phyloP scores from a whole-genome alignment of 495 filamentous ascomycete genomes.

The Wilcoxina mikolae region DNA sequence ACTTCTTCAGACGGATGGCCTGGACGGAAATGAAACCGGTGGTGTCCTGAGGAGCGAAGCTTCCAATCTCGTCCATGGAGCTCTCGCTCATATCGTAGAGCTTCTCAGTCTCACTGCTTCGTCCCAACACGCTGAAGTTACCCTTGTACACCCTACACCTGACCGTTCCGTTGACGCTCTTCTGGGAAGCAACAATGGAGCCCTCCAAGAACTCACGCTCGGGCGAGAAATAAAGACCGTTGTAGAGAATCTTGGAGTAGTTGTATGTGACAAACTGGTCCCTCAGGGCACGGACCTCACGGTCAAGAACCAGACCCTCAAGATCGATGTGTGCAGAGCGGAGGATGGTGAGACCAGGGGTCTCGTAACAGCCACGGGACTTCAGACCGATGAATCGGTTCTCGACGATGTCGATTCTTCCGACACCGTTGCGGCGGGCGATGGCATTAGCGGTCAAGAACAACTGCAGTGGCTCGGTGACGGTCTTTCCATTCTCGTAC shows the following conservation, averaged over 20 bases:
- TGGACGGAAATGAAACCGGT: slow-evolving; percentile 69
- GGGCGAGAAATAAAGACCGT: slow-evolving; percentile 68
- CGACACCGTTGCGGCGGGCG: slow-evolving; percentile 60
- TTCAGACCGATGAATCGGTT: slow-evolving; percentile 76
- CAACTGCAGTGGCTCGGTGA: slow-evolving; percentile 61
- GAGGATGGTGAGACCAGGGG: slow-evolving; percentile 55
- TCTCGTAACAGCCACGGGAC: slow-evolving; percentile 84
- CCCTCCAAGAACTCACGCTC: slow-evolving; percentile 69
- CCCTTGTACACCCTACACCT: slow-evolving; percentile 66
- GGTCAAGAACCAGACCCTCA: slow-evolving; percentile 73
- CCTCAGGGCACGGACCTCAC: slow-evolving; percentile 67
- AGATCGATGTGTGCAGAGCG: slow-evolving; percentile 67
- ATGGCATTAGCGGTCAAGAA: slow-evolving; percentile 71
- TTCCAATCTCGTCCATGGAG: slow-evolving; percentile 72
- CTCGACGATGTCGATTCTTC: slow-evolving; percentile 87
- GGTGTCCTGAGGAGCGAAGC: slow-evolving; percentile 50
- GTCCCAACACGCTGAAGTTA: slow-evolving; percentile 54
- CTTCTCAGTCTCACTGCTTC: slow-evolving; percentile 64
- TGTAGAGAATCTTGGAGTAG: slow-evolving; percentile 65
- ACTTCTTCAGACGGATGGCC: slow-evolving; percentile 84
- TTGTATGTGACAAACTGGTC: slow-evolving; percentile 68
- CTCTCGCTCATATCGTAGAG: slow-evolving; percentile 68
- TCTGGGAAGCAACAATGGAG: slow-evolving; percentile 54
- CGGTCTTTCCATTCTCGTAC: slow-evolving; percentile 44
- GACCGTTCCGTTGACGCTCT: slow-evolving; percentile 54